Evolutionary conservation across 805 yeast genomes (phyloP).

Genomic region (Nakazawaea laoshanensis): DNA sequence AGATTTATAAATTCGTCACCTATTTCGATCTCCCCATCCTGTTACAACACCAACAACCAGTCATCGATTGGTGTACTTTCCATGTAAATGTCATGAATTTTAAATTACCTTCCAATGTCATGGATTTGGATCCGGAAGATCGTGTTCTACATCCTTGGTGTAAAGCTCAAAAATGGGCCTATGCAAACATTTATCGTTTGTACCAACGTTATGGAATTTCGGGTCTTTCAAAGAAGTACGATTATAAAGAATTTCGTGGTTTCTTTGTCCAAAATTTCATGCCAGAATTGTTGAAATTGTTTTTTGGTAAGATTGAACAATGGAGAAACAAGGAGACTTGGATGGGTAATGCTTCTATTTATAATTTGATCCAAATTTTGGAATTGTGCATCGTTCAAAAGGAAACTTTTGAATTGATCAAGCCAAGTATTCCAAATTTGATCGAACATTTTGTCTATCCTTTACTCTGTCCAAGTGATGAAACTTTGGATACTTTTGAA

Average conservation of each 20-base stretch:
- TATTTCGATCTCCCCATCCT: conserved; percentile 70
- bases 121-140: conserved; percentile 43
- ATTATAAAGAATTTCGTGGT: conserved; percentile 52
- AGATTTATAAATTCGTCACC: conserved; percentile 75
- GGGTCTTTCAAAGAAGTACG: conserved; percentile 33
- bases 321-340: conserved; percentile 67
- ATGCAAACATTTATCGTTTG: conserved; percentile 64
- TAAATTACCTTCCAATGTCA: conserved; percentile 45
- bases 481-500: conserved; percentile 69
- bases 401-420: conserved; percentile 58
- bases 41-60: conserved; percentile 42
- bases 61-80: conserved; percentile 67
- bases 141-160: conserved; percentile 51
- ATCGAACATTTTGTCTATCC: conserved; percentile 76
- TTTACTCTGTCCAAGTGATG: conserved; percentile 63
- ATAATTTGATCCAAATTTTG: conserved; percentile 54
- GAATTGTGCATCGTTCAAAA: conserved; percentile 53
- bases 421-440: conserved; percentile 59
- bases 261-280: conserved; percentile 50
- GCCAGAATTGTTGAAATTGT: conserved; percentile 63
- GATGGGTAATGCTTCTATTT: conserved; percentile 60
- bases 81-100: conserved; percentile 61
- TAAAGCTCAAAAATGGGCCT: conserved; percentile 84
- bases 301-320: conserved; percentile 56
- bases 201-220: conserved; percentile 63